Conservation (phyloP, 129 eudicot species). For the Pulicaria dysenterica region DNA sequence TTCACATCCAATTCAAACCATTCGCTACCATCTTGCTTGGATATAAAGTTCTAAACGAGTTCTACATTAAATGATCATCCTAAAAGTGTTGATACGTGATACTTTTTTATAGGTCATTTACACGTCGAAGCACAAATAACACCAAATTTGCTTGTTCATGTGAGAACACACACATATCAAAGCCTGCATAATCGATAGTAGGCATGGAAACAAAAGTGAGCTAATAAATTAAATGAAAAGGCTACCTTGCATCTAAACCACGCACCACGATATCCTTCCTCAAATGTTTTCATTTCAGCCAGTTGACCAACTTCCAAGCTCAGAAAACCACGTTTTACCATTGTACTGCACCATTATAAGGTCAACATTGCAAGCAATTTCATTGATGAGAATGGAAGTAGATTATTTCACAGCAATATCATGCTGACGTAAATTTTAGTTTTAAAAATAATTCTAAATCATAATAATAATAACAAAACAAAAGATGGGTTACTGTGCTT, state of each 20-base stretch:
- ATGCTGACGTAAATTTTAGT: too few relatives aligned
- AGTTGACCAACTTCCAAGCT: slow-evolving; percentile 49
- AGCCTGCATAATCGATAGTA: too few relatives aligned
- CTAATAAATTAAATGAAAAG: neutral
- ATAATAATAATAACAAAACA: too few relatives aligned
- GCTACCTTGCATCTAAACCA: slow-evolving; percentile 70
- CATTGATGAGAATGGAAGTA: too few relatives aligned
- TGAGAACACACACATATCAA: neutral
- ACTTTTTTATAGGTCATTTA: neutral
- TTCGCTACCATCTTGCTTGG: neutral
- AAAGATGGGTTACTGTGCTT: too few relatives aligned
- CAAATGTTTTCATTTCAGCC: slow-evolving; percentile 53
- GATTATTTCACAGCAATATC: too few relatives aligned
- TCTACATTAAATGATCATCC: slow-evolving; percentile 4
- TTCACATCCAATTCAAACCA: too few relatives aligned
- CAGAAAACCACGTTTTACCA: slow-evolving; percentile 30
- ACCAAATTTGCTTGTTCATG: too few relatives aligned
- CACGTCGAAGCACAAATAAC: too few relatives aligned
- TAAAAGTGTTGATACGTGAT: neutral
- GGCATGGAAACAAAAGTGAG: neutral
- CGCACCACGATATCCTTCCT: slow-evolving; percentile 52
- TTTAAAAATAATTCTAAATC: too few relatives aligned
- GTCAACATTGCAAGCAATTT: neutral
- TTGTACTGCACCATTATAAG: slow-evolving; percentile 19
- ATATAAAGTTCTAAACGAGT: neutral